Percentiles rank a stretch among this genome's conserved stretches.
phyloP scores from a whole-genome alignment of 2,329 filamentous ascomycete species.

The Biscogniauxia sp. region DNA sequence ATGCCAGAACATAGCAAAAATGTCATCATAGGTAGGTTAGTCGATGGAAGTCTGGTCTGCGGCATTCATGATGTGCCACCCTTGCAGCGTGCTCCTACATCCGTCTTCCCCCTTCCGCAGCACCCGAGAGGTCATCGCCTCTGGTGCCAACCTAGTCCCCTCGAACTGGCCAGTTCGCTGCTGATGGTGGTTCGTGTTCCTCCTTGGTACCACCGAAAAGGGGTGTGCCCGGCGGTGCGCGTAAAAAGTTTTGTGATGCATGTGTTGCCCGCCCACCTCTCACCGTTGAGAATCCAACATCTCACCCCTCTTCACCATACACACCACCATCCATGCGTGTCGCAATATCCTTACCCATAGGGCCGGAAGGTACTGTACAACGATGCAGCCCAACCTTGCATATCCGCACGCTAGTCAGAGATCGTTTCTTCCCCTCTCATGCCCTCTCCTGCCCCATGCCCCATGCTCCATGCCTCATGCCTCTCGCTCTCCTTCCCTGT shows the following conservation, averaged over 20 bases:
- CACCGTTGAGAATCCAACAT: slow-evolving; percentile 17
- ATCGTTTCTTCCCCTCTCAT: slow-evolving; percentile 1
- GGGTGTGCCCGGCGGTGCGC: slow-evolving; percentile 18
- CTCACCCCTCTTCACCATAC: slow-evolving; percentile 16
- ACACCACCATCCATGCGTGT: slow-evolving; percentile 16
- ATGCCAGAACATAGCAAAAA: background rate
- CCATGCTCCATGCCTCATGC: no score
- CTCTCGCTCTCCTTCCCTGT: background rate
- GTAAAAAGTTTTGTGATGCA: slow-evolving; percentile 17
- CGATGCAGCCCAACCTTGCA: slow-evolving; percentile 25
- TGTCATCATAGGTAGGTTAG: slow-evolving; percentile 10
- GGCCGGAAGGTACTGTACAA: slow-evolving; percentile 26
- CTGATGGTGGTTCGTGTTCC: slow-evolving; percentile 16
- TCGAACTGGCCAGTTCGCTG: slow-evolving; percentile 16
- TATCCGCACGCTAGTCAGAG: slow-evolving; percentile 21
- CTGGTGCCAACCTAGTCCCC: slow-evolving; percentile 7
- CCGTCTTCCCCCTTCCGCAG: slow-evolving; percentile 10
- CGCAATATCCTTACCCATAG: slow-evolving; percentile 30
- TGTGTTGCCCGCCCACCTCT: slow-evolving; percentile 19
- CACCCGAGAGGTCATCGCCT: slow-evolving; percentile 11
- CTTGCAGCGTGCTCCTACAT: background rate
- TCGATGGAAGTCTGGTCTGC: slow-evolving; percentile 7
- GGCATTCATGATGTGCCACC: slow-evolving; percentile 14
- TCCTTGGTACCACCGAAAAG: slow-evolving; percentile 10
- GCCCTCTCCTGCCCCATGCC: no score